Base-by-base conservation (phyloP, 768 basidiomycete genomes). In the Termitomyces sp. region DNA sequence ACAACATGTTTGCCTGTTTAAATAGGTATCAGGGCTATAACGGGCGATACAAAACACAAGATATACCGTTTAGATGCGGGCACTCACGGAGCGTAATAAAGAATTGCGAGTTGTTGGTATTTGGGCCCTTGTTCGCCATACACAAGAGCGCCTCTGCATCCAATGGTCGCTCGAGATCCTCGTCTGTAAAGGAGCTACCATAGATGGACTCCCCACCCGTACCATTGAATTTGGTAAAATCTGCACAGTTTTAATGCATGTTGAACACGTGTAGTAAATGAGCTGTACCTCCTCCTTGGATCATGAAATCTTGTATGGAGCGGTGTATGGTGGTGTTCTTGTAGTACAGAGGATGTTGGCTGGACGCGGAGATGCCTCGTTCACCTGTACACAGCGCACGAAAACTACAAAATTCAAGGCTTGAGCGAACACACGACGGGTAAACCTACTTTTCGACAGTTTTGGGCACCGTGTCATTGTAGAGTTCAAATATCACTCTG, bases 61-160 rank as follows among this genome's bases (percentile, higher is more conserved):
- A 46, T 72, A 71, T 71, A 76, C 91, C 91, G 65, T 88, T 79
- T 44, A 92, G 69, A 67, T 92, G 89, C 3, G 85, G 82, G 58
- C 88, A 84, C 16, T 81, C 78, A n/a, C 80, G 77, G 11, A 95
- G 77, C 21, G 93, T 92, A 59, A 94, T 76, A 67, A 95, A 94
- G 67, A 88, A 95, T 61, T 95, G 93, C 1, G 87, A 89, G 37
- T 86, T 85, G 61, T 94, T 95, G 35, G 93, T 94, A 70, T 89
- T 76, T 0, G 88, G 84, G 3, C 89, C 89, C 60, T 81, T 81
- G 68, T 96, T 96, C 10, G 93, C 93, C 94, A 95, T 96, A 64
- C 90, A 91, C 11, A 96, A 73, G 27, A 95, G 72, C 72, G 85
- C 91, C 65, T 83, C 80, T 0, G 81, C 69, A 61, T 93, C 88